A percentile compares a stretch with the other conserved stretches of the same genome.
Conservation (phyloP, 768 basidiomycete genomes). For the Trametes cinnabarina region DNA sequence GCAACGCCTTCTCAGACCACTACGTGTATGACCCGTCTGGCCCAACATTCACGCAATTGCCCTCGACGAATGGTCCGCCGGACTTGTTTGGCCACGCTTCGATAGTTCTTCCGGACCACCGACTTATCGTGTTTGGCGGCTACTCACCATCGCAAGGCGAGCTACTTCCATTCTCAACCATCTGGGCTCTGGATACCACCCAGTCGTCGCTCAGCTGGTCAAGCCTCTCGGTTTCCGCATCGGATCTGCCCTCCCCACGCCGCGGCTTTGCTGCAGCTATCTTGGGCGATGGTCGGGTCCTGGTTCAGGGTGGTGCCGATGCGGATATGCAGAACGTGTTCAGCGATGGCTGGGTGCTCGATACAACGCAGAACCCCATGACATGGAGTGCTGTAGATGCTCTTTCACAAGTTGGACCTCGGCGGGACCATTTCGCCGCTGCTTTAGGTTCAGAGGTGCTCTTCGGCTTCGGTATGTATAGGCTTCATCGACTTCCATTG, state of each 20-base stretch:
- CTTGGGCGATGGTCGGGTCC: conserved; percentile 50
- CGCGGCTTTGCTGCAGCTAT: conserved; percentile 59
- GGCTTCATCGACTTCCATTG: conserved; percentile 39
- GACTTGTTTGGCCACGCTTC: conserved; percentile 73
- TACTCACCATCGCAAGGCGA: conserved; percentile 45
- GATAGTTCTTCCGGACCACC: conserved; percentile 65
- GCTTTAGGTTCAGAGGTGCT: conserved; percentile 59
- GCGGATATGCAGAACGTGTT: conserved; percentile 47
- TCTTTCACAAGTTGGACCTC: conserved; percentile 56
- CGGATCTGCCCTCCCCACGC: conserved; percentile 52
- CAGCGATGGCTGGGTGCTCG: conserved; percentile 70
- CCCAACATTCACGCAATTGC: conserved; percentile 54
- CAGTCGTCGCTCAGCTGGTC: conserved; percentile 50
- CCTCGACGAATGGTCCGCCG: conserved; percentile 56
- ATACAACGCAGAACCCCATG: conserved; percentile 54
- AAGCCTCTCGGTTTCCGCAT: conserved; percentile 35
- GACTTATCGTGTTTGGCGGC: conserved; percentile 75
- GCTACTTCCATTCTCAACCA: conserved; percentile 53
- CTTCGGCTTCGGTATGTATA: conserved; percentile 71
- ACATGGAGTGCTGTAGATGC: conserved; percentile 54
- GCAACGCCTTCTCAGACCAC: conserved; percentile 56
- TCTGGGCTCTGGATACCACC: conserved; percentile 66
- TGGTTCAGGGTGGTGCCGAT: conserved; percentile 81
- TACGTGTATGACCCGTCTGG: conserved; percentile 56
- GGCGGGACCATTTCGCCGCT: conserved; percentile 75